Conservation (phyloP, 2,329 filamentous ascomycete genomes). For the Aspergillus floridensis region DNA sequence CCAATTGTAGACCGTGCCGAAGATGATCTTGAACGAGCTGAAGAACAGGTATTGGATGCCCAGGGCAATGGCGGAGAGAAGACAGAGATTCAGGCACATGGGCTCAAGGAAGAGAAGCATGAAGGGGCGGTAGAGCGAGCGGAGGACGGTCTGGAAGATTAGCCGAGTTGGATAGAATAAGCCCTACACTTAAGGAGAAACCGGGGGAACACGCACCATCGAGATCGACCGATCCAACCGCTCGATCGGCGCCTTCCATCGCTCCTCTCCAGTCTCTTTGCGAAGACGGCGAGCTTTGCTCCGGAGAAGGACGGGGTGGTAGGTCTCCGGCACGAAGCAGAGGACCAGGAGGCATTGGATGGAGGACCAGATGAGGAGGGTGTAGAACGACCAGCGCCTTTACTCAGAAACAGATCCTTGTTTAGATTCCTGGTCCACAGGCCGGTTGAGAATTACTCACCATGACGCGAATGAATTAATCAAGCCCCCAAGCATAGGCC, state of each 20-base stretch:
- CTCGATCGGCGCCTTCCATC: slow-evolving; percentile 73
- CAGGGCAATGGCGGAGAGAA: slow-evolving; percentile 74
- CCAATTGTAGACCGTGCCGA: slow-evolving; percentile 69
- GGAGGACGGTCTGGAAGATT: not conserved
- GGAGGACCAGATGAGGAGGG: slow-evolving; percentile 73
- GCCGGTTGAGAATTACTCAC: not conserved
- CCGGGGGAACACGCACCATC: not conserved
- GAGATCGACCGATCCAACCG: slow-evolving; percentile 62
- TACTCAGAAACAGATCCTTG: no score
- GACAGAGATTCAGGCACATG: slow-evolving; percentile 75
- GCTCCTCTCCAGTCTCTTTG: slow-evolving; percentile 67
- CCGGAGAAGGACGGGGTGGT: slow-evolving; percentile 51
- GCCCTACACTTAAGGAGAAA: not conserved
- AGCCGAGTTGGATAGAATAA: not conserved
- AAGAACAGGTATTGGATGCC: slow-evolving; percentile 87
- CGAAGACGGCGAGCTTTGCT: slow-evolving; percentile 65
- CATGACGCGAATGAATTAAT: slow-evolving; percentile 13
- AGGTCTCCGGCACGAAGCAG: slow-evolving; percentile 78
- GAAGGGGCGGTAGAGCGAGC: slow-evolving; percentile 63
- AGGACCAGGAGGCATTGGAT: slow-evolving; percentile 60
- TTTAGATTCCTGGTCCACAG: no score
- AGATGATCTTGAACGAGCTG: slow-evolving; percentile 76
- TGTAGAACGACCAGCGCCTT: slow-evolving; percentile 74
- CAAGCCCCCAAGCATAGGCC: slow-evolving; percentile 14
- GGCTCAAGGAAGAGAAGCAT: slow-evolving; percentile 75